A percentile compares a stretch with the other conserved stretches of the same genome.
phyloP scores from a whole-genome alignment of 2,329 filamentous ascomycete species.

The Aspergillus texensis region DNA sequence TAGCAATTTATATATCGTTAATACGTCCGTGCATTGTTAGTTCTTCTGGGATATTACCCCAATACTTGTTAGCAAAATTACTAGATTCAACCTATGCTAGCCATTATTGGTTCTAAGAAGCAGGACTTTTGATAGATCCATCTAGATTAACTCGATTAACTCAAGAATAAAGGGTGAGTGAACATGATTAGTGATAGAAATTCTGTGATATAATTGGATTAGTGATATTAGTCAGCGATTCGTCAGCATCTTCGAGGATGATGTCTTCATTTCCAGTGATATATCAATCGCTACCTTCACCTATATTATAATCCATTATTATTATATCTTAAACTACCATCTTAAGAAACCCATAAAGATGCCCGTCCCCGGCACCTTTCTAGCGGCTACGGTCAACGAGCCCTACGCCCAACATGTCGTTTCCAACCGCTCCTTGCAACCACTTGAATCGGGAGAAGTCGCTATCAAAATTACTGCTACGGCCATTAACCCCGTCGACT shows the following conservation, averaged over 20 bases:
- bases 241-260: not conserved
- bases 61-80: too few species aligned
- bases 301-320: not conserved
- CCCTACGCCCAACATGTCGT: slow-evolving; percentile 16
- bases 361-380: slow-evolving; percentile 10
- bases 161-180: too few species aligned
- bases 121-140: too few species aligned
- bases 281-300: not conserved
- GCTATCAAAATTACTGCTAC: slow-evolving; percentile 21
- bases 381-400: slow-evolving; percentile 18
- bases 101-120: too few species aligned
- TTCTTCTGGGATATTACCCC: too few species aligned
- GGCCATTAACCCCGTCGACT: slow-evolving; percentile 25
- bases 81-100: too few species aligned
- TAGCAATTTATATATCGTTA: too few species aligned
- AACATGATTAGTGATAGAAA: too few species aligned
- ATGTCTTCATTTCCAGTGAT: too few species aligned
- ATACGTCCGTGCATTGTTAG: too few species aligned
- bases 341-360: not conserved
- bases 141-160: too few species aligned
- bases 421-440: slow-evolving; percentile 20
- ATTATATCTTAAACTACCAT: not conserved
- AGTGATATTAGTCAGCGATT: not conserved
- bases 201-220: too few species aligned
- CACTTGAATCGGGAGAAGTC: slow-evolving; percentile 20